Conservation (phyloP, 345 rosid genomes). For the Brassica rapa region DNA sequence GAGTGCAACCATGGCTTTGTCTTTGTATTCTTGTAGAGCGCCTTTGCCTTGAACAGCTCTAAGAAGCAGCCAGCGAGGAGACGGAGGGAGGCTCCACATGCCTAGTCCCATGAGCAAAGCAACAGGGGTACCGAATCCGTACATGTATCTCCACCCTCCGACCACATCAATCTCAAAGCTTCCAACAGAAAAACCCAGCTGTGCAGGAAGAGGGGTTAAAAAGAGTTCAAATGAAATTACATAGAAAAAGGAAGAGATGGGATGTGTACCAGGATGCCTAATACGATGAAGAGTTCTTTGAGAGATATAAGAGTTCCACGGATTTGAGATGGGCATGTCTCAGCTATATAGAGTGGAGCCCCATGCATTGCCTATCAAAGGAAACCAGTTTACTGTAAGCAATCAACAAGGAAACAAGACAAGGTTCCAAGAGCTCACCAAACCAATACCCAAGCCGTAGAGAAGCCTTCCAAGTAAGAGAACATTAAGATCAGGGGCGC, state of each 20-base stretch:
- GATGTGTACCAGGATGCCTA: conserved; percentile 83
- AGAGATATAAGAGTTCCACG: conserved; percentile 94
- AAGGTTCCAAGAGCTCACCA: conserved; percentile 55
- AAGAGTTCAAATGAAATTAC: neutral
- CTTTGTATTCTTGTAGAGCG: conserved; percentile 67
- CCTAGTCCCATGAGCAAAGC: conserved; percentile 88
- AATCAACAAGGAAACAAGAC: conserved; percentile 10
- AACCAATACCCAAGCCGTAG: conserved; percentile 86
- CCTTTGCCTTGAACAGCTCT: conserved; percentile 63
- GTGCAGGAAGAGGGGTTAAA: conserved; percentile 20
- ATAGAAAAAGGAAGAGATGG: neutral
- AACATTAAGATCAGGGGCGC: conserved; percentile 67
- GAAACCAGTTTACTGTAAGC: neutral
- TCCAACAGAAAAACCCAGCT: conserved; percentile 92
- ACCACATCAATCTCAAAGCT: conserved; percentile 73
- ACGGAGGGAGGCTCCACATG: conserved; percentile 90
- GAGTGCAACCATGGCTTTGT: conserved; percentile 71
- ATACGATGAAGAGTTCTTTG: conserved; percentile 86
- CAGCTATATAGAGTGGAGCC: conserved; percentile 95
- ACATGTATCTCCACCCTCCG: conserved; percentile 99
- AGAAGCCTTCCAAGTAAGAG: conserved; percentile 83
- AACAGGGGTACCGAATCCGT: conserved; percentile 61
- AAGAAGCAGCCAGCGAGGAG: conserved; percentile 98
- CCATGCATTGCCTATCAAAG: conserved; percentile 93
- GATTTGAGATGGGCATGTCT: conserved; percentile 96